Percentiles rank a stretch among this genome's conserved stretches.
phyloP scores from a whole-genome alignment of 352 stramenopile species.

The Phytophthora rubi region DNA sequence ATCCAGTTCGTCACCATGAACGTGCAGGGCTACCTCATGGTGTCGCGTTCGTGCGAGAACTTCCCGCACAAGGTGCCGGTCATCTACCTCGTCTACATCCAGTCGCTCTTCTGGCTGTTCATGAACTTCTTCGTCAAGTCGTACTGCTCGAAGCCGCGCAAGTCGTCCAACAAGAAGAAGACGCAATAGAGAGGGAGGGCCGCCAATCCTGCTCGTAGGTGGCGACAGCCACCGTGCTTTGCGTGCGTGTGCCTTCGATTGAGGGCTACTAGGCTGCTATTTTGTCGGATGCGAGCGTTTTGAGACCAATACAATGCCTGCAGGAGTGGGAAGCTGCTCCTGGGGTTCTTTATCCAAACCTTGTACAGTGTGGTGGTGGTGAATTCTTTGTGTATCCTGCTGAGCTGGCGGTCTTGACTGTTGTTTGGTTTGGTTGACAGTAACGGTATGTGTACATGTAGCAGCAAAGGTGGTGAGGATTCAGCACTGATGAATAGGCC shows the following conservation, averaged over 20 bases:
- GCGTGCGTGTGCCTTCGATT: neutral
- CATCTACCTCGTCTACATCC: constrained; percentile 96
- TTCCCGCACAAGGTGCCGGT: constrained; percentile 79
- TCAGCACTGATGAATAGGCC: no score
- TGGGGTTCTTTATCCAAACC: constrained; percentile 9
- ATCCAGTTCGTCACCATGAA: constrained; percentile 94
- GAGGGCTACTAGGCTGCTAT: neutral
- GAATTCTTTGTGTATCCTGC: neutral
- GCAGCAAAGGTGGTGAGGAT: no score
- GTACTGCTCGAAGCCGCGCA: constrained; percentile 83
- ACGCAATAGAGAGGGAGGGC: constrained; percentile 45
- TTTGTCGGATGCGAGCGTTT: constrained; percentile 20
- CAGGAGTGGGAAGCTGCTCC: constrained; percentile 9
- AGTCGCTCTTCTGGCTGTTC: constrained; percentile 86
- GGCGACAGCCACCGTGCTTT: neutral
- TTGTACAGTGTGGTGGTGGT: neutral
- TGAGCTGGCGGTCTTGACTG: neutral
- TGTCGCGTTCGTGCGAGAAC: constrained; percentile 90
- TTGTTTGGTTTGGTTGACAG: no score
- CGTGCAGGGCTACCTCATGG: constrained; percentile 73
- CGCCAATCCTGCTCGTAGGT: constrained; percentile 12
- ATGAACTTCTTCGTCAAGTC: constrained; percentile 96
- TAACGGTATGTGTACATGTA: no score
- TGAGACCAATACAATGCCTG: constrained; percentile 31
- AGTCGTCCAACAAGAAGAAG: constrained; percentile 55